These are phyloP conservation scores for Yarrowia divulgata DNA, from an alignment of 805 yeast genomes.

Conservation along the genomic window DNA sequence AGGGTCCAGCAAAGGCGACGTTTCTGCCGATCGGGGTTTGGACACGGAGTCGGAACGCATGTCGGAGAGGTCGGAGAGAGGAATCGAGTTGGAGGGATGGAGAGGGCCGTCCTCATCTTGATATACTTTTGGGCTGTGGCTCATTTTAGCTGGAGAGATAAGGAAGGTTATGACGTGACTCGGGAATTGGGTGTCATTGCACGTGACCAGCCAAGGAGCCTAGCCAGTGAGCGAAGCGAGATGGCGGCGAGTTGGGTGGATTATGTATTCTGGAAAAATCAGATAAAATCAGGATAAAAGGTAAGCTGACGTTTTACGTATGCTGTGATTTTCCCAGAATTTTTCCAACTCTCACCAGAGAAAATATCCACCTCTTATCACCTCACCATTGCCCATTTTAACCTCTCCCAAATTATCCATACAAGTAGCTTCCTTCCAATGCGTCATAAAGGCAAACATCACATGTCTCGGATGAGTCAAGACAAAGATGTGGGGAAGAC, in stretches of 20 bases:
- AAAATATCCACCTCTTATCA: too few species aligned
- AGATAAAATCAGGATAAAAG: too few species aligned
- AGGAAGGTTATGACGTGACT: slow-evolving; percentile 26
- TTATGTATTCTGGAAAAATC: too few species aligned
- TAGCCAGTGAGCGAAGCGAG: neutral
- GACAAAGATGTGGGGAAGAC: neutral
- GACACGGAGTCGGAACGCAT: slow-evolving; percentile 19
- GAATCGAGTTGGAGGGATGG: neutral
- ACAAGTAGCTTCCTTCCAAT: too few species aligned
- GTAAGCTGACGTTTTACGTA: too few species aligned
- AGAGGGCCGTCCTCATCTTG: neutral
- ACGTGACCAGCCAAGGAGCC: too few species aligned
- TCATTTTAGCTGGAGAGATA: slow-evolving; percentile 6
- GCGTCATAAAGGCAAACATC: neutral
- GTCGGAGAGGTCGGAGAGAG: neutral
- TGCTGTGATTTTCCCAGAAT: too few species aligned
- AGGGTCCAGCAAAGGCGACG: slow-evolving; percentile 17
- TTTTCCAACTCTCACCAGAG: too few species aligned
- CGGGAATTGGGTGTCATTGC: slow-evolving; percentile 3
- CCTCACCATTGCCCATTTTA: too few species aligned
- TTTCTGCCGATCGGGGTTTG: slow-evolving; percentile 20
- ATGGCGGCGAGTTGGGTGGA: neutral
- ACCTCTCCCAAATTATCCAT: too few species aligned
- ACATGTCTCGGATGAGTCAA: slow-evolving; percentile 2
- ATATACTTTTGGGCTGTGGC: slow-evolving; percentile 23